phyloP scores from a whole-genome alignment of 805 yeast genomes.

The Metschnikowia anglica region DNA sequence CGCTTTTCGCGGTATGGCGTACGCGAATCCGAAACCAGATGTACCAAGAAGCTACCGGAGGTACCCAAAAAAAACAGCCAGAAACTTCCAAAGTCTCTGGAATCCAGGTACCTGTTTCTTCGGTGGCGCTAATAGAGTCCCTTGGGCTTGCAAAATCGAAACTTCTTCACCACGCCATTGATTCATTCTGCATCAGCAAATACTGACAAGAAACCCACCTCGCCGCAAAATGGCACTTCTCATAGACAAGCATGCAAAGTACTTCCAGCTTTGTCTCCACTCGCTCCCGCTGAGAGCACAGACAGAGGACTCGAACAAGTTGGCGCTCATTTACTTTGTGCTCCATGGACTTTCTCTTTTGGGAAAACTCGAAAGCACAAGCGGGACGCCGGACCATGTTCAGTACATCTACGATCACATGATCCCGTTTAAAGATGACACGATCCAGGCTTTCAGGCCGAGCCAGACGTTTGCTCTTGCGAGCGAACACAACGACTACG shows the following conservation, averaged over 20 bases:
- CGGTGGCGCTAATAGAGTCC: too few relatives aligned
- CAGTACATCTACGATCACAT: constrained; percentile 48
- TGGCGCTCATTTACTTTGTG: constrained; percentile 71
- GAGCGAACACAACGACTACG: constrained; percentile 36
- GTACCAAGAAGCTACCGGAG: too few relatives aligned
- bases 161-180: too few relatives aligned
- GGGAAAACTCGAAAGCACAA: constrained; percentile 31
- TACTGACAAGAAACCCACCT: too few relatives aligned
- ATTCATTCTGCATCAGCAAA: too few relatives aligned
- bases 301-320: constrained; percentile 63
- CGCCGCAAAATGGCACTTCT: constrained; percentile 18
- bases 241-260: constrained; percentile 39
- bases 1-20: neutral
- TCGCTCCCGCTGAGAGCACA: constrained; percentile 57
- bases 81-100: too few relatives aligned
- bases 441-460: constrained; percentile 52
- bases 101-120: too few relatives aligned
- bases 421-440: constrained; percentile 37
- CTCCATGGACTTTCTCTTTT: constrained; percentile 57
- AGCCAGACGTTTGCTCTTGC: constrained; percentile 46
- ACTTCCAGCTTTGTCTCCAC: constrained; percentile 50
- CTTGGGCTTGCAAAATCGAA: too few relatives aligned
- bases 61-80: too few relatives aligned
- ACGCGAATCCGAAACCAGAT: neutral
- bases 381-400: constrained; percentile 24